Conservation (phyloP, 352 stramenopile genomes). For the Globisporangium paddicum region DNA sequence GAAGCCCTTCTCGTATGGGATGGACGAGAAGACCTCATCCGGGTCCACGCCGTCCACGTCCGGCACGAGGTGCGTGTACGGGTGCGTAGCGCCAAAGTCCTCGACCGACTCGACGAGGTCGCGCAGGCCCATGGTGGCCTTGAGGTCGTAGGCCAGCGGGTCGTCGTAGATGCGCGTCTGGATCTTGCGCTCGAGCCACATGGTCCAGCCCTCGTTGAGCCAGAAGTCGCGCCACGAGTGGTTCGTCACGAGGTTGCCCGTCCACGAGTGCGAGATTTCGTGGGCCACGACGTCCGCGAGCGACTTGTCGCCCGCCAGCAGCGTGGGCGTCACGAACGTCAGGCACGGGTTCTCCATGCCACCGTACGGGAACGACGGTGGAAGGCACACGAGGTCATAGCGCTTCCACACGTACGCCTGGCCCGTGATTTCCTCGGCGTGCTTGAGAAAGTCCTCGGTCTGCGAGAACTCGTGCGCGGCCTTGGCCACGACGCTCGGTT, state of each 20-base stretch:
- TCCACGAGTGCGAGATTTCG: constrained; percentile 97
- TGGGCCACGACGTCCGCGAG: constrained; percentile 97
- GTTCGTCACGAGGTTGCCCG: constrained; percentile 97
- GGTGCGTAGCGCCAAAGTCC: constrained; percentile 48
- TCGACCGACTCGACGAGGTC: constrained; percentile 38
- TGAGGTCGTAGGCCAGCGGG: constrained; percentile 42
- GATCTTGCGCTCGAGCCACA: constrained; percentile 97
- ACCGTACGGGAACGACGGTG: constrained; percentile 90
- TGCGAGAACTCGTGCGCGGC: constrained; percentile 94
- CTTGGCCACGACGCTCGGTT: constrained; percentile 91
- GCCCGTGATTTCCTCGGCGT: constrained; percentile 90
- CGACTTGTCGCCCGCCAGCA: constrained; percentile 92
- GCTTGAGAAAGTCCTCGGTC: constrained; percentile 91
- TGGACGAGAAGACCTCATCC: constrained; percentile 93
- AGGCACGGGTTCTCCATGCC: constrained; percentile 85
- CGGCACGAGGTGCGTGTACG: constrained; percentile 89
- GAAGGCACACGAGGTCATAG: constrained; percentile 98
- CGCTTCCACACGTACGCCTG: constrained; percentile 93
- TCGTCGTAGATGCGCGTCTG: constrained; percentile 63
- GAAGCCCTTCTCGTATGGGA: constrained; percentile 96
- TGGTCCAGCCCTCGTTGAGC: constrained; percentile 99
- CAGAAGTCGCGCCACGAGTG: constrained; percentile 95
- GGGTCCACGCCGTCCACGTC: constrained; percentile 88
- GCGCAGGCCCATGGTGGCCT: constrained; percentile 42
- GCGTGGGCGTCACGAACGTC: constrained; percentile 96